Evolutionary conservation across 768 basidiomycete genomes (phyloP).

Genomic region (Pleurotus ostreatus): DNA sequence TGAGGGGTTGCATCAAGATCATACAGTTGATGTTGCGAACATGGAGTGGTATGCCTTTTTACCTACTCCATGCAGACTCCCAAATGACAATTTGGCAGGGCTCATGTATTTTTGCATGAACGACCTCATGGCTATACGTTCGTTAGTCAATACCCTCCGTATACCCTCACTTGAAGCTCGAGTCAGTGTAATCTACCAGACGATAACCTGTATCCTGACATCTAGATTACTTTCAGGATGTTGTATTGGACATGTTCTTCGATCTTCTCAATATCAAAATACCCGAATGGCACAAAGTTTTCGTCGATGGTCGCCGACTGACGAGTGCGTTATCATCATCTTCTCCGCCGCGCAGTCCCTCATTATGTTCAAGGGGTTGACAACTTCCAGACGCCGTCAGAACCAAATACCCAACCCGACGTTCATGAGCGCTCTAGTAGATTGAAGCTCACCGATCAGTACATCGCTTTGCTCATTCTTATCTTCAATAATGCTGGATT

Average conservation of each 20-base stretch:
- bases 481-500: conserved; percentile 87
- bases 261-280: conserved; percentile 88
- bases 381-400: conserved; percentile 40
- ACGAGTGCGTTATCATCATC: conserved; percentile 55
- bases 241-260: conserved; percentile 92
- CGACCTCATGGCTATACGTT: conserved; percentile 79
- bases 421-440: conserved; percentile 44
- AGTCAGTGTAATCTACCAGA: conserved; percentile 38
- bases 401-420: conserved; percentile 28
- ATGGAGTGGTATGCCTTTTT: conserved; percentile 77
- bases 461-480: conserved; percentile 78
- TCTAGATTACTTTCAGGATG: conserved; percentile 53
- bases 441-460: conserved; percentile 89
- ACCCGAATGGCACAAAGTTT: conserved; percentile 90
- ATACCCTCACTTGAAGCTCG: conserved; percentile 86
- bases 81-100: conserved; percentile 34
- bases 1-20: conserved; percentile 74
- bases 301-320: conserved; percentile 82
- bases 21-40: conserved; percentile 82
- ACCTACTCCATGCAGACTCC: background rate
- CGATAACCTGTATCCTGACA: background rate
- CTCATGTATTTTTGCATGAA: conserved; percentile 93
- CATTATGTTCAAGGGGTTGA: conserved; percentile 55
- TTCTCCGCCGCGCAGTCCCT: background rate
- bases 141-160: conserved; percentile 78